phyloP scores from a whole-genome alignment of 2,329 filamentous ascomycete species.

The Penicillium crustosum region DNA sequence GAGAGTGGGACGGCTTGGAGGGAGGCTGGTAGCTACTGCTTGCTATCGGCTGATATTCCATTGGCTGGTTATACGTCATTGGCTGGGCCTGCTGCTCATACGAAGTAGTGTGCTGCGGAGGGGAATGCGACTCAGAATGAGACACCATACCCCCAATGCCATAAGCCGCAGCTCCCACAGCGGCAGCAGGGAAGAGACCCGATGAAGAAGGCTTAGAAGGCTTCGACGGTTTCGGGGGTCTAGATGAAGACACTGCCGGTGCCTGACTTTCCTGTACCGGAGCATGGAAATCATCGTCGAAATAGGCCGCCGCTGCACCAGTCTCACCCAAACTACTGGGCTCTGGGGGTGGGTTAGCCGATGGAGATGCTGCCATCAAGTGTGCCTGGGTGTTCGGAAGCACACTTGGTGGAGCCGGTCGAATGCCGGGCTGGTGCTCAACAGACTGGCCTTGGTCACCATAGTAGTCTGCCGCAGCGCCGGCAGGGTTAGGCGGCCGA shows the following conservation, averaged over 20 bases:
- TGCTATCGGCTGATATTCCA: conserved; percentile 10
- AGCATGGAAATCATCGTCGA: conserved; percentile 27
- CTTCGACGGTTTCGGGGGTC: conserved; percentile 33
- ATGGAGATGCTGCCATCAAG: conserved; percentile 54
- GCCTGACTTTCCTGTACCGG: conserved; percentile 21
- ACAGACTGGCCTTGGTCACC: conserved; percentile 63
- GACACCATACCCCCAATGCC: conserved; percentile 39
- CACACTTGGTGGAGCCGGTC: conserved; percentile 53
- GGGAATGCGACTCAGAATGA: conserved; percentile 23
- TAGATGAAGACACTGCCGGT: conserved; percentile 18
- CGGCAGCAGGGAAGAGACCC: conserved; percentile 32
- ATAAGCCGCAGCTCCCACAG: conserved; percentile 41
- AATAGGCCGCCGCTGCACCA: conserved; percentile 59
- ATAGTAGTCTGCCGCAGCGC: conserved; percentile 62
- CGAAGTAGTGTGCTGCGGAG: conserved; percentile 15
- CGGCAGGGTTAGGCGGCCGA: conserved; percentile 49
- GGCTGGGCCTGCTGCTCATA: conserved; percentile 11
- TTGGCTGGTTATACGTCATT: background rate
- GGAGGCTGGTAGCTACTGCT: conserved; percentile 11
- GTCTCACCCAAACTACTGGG: conserved; percentile 52
- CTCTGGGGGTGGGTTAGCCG: conserved; percentile 56
- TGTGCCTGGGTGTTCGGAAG: conserved; percentile 58
- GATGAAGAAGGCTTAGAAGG: conserved; percentile 28
- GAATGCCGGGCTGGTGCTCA: conserved; percentile 58
- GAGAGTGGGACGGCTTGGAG: conserved; percentile 32